Percentiles rank a stretch among this genome's conserved stretches.
Evolutionary conservation across 2,329 filamentous ascomycete genomes (phyloP).

Genomic region (Monosporascus ibericus): DNA sequence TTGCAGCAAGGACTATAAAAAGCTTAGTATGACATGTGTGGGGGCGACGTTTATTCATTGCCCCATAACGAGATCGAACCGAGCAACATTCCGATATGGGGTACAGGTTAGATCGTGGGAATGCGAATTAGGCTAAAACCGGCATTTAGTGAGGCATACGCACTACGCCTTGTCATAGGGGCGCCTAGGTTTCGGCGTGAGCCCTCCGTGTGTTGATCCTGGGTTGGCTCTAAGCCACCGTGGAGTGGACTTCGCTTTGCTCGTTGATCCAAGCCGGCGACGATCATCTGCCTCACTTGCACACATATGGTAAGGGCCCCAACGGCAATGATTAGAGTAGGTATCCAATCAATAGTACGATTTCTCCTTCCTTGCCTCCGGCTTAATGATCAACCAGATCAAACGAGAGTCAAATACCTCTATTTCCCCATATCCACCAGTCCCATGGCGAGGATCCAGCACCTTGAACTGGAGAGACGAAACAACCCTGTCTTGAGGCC

Average conservation of each 20-base stretch:
- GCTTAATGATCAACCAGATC: background rate
- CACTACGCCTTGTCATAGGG: background rate
- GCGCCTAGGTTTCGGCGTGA: background rate
- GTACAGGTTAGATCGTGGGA: background rate
- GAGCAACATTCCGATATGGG: background rate
- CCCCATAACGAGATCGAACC: background rate
- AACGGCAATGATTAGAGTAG: too few species aligned
- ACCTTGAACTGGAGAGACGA: too few species aligned
- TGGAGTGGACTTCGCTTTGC: background rate
- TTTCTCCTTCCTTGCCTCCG: background rate
- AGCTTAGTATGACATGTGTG: background rate
- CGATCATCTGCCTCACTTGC: background rate
- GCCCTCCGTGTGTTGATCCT: background rate
- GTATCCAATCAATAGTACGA: background rate
- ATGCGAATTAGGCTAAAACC: background rate
- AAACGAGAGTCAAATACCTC: too few species aligned
- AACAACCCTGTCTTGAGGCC: too few species aligned
- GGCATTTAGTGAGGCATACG: background rate
- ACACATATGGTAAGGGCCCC: background rate
- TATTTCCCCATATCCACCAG: too few species aligned
- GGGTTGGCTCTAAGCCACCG: background rate
- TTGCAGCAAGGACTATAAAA: background rate
- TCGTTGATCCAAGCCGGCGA: background rate
- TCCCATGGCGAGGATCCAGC: too few species aligned
- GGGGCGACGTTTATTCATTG: background rate